phyloP scores from a whole-genome alignment of 257 asterid species.

The Lycium barbarum region DNA sequence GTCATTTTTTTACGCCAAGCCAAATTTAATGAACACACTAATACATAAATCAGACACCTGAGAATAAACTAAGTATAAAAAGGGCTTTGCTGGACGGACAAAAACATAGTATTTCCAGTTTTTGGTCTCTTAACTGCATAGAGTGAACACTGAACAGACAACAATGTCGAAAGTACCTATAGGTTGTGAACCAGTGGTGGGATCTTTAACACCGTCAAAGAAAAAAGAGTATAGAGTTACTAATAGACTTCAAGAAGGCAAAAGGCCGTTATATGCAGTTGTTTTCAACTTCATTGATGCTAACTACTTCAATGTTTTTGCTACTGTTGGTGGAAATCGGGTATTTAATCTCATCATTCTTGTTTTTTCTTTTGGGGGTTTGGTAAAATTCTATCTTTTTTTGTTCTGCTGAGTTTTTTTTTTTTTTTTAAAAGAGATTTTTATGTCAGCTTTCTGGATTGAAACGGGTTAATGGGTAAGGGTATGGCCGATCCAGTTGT shows the following conservation, averaged over 20 bases:
- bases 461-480: background rate
- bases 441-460: background rate
- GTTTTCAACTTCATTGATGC: conserved; percentile 93
- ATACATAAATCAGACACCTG: too few species aligned
- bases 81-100: too few species aligned
- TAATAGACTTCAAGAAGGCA: conserved; percentile 92
- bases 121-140: too few species aligned
- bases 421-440: background rate
- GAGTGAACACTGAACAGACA: too few species aligned
- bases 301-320: conserved; percentile 84
- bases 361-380: background rate
- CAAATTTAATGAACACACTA: too few species aligned
- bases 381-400: background rate
- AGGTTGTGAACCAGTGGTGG: conserved; percentile 89
- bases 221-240: conserved; percentile 88
- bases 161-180: conserved; percentile 61
- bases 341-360: conserved; percentile 37
- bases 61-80: too few species aligned
- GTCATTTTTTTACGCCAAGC: too few species aligned
- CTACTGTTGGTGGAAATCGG: conserved; percentile 96
- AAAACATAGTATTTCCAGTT: too few species aligned
- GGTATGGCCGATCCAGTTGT: background rate
- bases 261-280: conserved; percentile 89
- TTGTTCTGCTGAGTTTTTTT: background rate
- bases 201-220: conserved; percentile 72